Evolutionary conservation across 1,139 yeast species (phyloP), one percentile per base, ranked within the genome.

Genomic region (Lodderomyces orthopsilosis): DNA sequence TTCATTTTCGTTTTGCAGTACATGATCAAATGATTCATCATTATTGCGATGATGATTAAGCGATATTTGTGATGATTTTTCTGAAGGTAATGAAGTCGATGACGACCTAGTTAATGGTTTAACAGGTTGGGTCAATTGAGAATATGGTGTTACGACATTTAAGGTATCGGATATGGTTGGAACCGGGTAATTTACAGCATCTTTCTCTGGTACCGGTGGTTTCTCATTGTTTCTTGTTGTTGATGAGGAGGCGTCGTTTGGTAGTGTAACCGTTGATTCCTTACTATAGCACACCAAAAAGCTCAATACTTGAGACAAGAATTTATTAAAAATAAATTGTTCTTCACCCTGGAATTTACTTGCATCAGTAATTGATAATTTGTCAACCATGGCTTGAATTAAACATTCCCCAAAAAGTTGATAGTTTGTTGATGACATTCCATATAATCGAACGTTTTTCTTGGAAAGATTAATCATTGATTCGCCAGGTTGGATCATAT

Each of bases 351-450:
- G 22, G 23, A 35, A 41, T n/a, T 24, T 42, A 8, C 28, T 23
- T 22, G 30, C n/a, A 12, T 34, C 21, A 24, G 26, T 17, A 26
- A 23, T 17, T 4, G 13, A 17, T 13, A 37, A 36, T 32, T 12
- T 14, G 12, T 27, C 37, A 13, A 52, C 39, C 6, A 59, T 45
- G 7, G 62, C 44, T n/a, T 45, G 15, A 2, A 56, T 46, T 4
- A 62, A 46, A 6, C 59, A 51, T 38, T 62, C 62, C 2, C 67
- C 65, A 13, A 63, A 43, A 1, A 53, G 43, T 10, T 40, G 41
- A 45, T 61, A 63, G 17, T 51, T 41, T 7, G 32, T 17, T 5
- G 38, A 30, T 14, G 47, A 54, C 30, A 62, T 43, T 27, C 53
- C 46, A 49, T 56, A 58, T 15, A 63, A 46, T 35, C 67, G 43